Conservation (phyloP, 805 yeast genomes). For the Yamadazyma sp. region DNA sequence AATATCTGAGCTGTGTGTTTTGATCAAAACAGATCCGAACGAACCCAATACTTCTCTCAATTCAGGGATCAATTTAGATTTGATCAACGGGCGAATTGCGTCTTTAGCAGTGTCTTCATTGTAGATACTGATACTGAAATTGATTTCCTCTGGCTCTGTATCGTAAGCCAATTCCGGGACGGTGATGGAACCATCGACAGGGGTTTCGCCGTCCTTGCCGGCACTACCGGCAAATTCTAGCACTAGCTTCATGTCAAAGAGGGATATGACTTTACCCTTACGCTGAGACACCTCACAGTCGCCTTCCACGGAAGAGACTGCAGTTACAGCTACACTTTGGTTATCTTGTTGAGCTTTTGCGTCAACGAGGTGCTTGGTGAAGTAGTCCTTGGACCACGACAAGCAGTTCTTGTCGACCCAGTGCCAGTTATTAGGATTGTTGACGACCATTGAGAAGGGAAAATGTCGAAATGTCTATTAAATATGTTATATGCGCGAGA, state of each 20-base stretch:
- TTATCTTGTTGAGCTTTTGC: slow-evolving; percentile 37
- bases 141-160: slow-evolving; percentile 80
- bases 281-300: slow-evolving; percentile 97
- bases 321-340: slow-evolving; percentile 34
- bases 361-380: slow-evolving; percentile 59
- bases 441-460: slow-evolving; percentile 67
- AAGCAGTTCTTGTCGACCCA: slow-evolving; percentile 99
- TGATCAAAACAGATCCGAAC: slow-evolving; percentile 79
- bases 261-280: slow-evolving; percentile 91
- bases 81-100: slow-evolving; percentile 51
- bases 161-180: slow-evolving; percentile 95
- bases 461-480: slow-evolving; percentile 1
- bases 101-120: slow-evolving; percentile 50
- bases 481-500: no score
- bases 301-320: slow-evolving; percentile 72
- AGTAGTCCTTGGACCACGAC: slow-evolving; percentile 83
- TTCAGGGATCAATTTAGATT: slow-evolving; percentile 61
- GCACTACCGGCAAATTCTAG: slow-evolving; percentile 60
- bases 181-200: slow-evolving; percentile 67
- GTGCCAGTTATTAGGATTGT: slow-evolving; percentile 99
- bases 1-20: slow-evolving; percentile 78
- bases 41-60: slow-evolving; percentile 57
- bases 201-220: slow-evolving; percentile 41
- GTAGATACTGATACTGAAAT: slow-evolving; percentile 71
- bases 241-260: slow-evolving; percentile 76